Conservation (phyloP, 441 rosid species). For the Jatropha podagrica region DNA sequence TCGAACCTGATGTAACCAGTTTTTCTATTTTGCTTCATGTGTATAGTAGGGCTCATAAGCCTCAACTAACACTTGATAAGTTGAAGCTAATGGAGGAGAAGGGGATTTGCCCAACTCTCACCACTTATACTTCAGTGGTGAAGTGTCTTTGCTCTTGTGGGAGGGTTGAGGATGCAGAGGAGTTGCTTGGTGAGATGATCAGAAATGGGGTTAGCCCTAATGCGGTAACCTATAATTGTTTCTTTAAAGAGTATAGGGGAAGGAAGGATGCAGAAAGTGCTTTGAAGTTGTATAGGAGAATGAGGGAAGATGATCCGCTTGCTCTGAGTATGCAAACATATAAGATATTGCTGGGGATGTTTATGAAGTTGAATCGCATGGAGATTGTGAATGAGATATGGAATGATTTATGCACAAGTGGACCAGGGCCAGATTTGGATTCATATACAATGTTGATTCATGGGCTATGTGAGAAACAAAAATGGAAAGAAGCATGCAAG, state of each 20-base stretch:
- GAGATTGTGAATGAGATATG: conserved; percentile 64
- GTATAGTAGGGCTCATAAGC: conserved; percentile 81
- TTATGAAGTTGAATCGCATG: conserved; percentile 52
- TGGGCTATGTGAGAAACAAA: conserved; percentile 61
- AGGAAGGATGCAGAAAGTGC: conserved; percentile 68
- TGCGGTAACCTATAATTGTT: conserved; percentile 74
- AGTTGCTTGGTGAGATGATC: conserved; percentile 68
- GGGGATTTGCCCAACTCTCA: conserved; percentile 63
- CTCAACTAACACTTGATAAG: conserved; percentile 70
- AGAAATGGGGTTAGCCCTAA: conserved; percentile 59
- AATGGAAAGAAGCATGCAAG: conserved; percentile 80
- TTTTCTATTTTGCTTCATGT: conserved; percentile 77
- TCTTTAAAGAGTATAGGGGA: conserved; percentile 86
- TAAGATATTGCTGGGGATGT: conserved; percentile 65
- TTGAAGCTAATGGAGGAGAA: conserved; percentile 59
- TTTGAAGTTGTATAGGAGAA: conserved; percentile 65
- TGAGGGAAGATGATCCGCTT: conserved; percentile 51
- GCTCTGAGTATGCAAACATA: conserved; percentile 52
- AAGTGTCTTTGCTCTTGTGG: conserved; percentile 50
- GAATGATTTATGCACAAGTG: conserved; percentile 61
- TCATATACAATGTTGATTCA: conserved; percentile 74
- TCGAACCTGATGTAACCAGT: conserved; percentile 80
- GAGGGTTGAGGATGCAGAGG: conserved; percentile 47
- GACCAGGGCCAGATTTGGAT: conserved; percentile 79
- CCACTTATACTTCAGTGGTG: conserved; percentile 67